Conservation (phyloP, 495 filamentous ascomycete species). For the Gamarada debralockiae region DNA sequence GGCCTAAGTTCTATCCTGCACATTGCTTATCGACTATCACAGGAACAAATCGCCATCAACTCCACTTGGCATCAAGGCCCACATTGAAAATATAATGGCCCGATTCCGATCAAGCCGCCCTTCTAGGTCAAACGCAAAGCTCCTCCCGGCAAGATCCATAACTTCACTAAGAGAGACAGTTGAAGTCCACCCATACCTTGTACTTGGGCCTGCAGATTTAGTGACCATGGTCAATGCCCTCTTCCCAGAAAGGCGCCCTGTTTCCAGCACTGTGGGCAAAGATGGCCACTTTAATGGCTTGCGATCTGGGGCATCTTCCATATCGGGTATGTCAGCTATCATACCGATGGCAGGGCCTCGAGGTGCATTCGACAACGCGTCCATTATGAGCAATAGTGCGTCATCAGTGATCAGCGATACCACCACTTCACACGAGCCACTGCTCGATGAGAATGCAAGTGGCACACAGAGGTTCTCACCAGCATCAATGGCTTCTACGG, state of each 20-base stretch:
- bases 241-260: conserved; percentile 59
- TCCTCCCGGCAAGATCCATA: conserved; percentile 63
- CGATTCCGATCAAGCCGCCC: conserved; percentile 56
- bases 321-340: conserved; percentile 56
- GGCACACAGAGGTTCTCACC: conserved; percentile 40
- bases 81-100: conserved; percentile 72
- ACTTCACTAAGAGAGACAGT: conserved; percentile 66
- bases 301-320: conserved; percentile 61
- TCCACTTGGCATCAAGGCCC: conserved; percentile 61
- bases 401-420: conserved; percentile 66
- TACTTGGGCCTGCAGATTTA: conserved; percentile 70
- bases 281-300: conserved; percentile 46
- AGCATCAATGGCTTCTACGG: conserved; percentile 32
- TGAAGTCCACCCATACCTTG: conserved; percentile 69
- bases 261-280: conserved; percentile 39
- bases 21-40: conserved; percentile 4
- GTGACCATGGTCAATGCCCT: conserved; percentile 66
- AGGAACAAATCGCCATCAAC: conserved; percentile 60
- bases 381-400: conserved; percentile 61
- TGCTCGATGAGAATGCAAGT: conserved; percentile 47
- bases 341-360: conserved; percentile 29
- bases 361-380: conserved; percentile 50
- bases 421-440: conserved; percentile 59
- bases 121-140: conserved; percentile 50
- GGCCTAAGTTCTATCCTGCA: neutral